Base-by-base conservation (phyloP, 2,329 filamentous ascomycete species). In the Diaporthe citrichinensis region DNA sequence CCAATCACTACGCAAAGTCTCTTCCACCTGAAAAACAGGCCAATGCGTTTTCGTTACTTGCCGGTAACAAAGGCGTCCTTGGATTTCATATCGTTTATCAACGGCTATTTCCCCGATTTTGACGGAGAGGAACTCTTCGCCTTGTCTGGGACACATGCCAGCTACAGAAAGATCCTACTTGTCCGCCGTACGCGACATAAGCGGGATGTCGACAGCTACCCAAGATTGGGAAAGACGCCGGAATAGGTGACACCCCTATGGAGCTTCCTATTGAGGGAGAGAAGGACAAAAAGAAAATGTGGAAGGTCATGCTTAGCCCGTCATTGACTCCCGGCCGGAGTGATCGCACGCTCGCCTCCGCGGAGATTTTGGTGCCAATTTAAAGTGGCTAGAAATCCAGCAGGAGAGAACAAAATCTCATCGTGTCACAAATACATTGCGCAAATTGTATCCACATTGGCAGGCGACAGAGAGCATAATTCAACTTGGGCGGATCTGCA, bases 11-110 rank as follows among this genome's bases (percentile, higher is more conserved):
- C 2, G 9, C 55, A 59, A 14, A n/a, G 4, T 36, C 3, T 59
- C 55, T 12, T 3, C 20, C 4, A 23, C 1, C 0, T 20, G 0
- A n/a, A 9, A 6, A 12, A n/a, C 2, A 36, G 20, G 31, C 55
- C 31, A 36, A 1, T 36, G 17, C 2, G 7, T 17, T 59, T 36
- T 20, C 55, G 9, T 59, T n/a, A 36, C 31, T n/a, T 59, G 20
- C 9, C 31, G 7, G 10, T 59, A 3, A n/a, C 55, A 59, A 14
- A 59, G 55, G 10, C 20, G 31, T 36, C 55, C 9, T 23, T 23
- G 31, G 55, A n/a, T 12, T 59, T 58, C 31, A n/a, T 59, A 20
- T 23, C 31, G 2, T n/a, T 7, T n/a, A 15, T 39, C 31, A 36
- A 59, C 28, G 12, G 0, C 3, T 3, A 4, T 20, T 59, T 36